These are phyloP conservation scores for Cocos nucifera DNA, from an alignment of 176 grass and related monocot genomes.

Conservation along the genomic window DNA sequence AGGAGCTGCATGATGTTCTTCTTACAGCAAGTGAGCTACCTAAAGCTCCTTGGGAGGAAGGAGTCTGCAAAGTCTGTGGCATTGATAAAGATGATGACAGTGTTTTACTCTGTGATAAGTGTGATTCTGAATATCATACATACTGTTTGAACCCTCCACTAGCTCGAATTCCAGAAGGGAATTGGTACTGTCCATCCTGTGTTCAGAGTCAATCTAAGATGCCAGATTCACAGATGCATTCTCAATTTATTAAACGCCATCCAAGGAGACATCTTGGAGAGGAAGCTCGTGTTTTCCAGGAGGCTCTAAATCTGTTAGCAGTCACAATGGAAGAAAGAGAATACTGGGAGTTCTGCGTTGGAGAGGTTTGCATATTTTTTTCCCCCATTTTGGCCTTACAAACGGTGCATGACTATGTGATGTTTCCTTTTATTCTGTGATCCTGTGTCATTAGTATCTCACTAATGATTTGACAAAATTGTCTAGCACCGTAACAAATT, in stretches of 20 bases:
- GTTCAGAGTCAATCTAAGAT: slow-evolving; percentile 32
- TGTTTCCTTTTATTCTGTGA: too few species aligned
- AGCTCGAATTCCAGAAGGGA: slow-evolving; percentile 77
- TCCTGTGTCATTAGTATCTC: too few species aligned
- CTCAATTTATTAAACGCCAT: slow-evolving; percentile 29
- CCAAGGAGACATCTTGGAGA: slow-evolving; percentile 34
- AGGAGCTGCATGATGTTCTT: slow-evolving; percentile 59
- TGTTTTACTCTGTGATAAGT: slow-evolving; percentile 84
- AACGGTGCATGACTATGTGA: too few species aligned
- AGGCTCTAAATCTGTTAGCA: slow-evolving; percentile 47
- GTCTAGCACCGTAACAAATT: too few species aligned
- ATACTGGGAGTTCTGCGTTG: slow-evolving; percentile 75
- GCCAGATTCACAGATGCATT: slow-evolving; percentile 20
- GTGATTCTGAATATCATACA: slow-evolving; percentile 94
- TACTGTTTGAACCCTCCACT: slow-evolving; percentile 93
- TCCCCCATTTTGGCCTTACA: slow-evolving; percentile 6
- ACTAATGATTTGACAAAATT: too few species aligned
- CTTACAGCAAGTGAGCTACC: slow-evolving; percentile 44
- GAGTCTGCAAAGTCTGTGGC: slow-evolving; percentile 96
- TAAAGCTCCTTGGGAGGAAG: slow-evolving; percentile 96
- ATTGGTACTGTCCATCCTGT: slow-evolving; percentile 96
- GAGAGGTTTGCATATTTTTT: slow-evolving; percentile 53
- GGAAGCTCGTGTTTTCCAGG: slow-evolving; percentile 45
- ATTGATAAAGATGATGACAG: slow-evolving; percentile 87
- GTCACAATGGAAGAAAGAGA: slow-evolving; percentile 75